Conservation (phyloP, 257 asterid genomes). For the Ophiorrhiza pumila region DNA sequence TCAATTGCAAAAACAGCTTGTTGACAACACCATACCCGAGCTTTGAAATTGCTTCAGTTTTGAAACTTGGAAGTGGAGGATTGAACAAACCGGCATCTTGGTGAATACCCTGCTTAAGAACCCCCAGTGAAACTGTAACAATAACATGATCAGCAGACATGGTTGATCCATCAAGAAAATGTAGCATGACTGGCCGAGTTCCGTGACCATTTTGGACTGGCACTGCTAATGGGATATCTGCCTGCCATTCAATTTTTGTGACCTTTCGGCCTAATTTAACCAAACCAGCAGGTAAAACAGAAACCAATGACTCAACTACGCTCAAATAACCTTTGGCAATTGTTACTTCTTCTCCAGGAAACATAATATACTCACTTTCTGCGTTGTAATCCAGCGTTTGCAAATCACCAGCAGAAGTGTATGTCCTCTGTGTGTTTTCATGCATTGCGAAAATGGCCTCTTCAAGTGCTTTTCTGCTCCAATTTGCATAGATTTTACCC, state of each 20-base stretch:
- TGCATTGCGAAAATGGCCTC: slow-evolving; percentile 63
- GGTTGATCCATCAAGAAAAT: slow-evolving; percentile 58
- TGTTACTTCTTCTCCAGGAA: slow-evolving; percentile 78
- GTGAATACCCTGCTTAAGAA: slow-evolving; percentile 51
- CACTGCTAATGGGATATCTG: background rate
- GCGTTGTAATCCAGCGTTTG: slow-evolving; percentile 54
- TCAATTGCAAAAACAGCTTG: slow-evolving; percentile 61
- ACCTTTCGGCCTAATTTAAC: slow-evolving; percentile 56
- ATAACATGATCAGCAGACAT: slow-evolving; percentile 70
- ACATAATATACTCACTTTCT: slow-evolving; percentile 66
- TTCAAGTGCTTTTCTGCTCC: slow-evolving; percentile 45
- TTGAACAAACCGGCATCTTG: slow-evolving; percentile 42
- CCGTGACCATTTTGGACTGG: slow-evolving; percentile 16
- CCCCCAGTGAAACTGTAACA: slow-evolving; percentile 78
- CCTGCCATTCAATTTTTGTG: slow-evolving; percentile 56
- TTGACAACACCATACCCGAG: slow-evolving; percentile 82
- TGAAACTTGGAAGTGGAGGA: slow-evolving; percentile 68
- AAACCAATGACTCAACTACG: slow-evolving; percentile 52
- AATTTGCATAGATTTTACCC: slow-evolving; percentile 28
- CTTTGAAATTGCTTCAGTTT: slow-evolving; percentile 56
- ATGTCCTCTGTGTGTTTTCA: slow-evolving; percentile 69
- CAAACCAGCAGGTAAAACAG: slow-evolving; percentile 64
- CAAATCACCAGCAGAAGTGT: slow-evolving; percentile 65
- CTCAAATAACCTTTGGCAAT: slow-evolving; percentile 65
- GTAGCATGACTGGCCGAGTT: slow-evolving; percentile 56